Evolutionary conservation across 2,329 filamentous ascomycete genomes (phyloP).

Genomic region (Gyromitra esculenta): DNA sequence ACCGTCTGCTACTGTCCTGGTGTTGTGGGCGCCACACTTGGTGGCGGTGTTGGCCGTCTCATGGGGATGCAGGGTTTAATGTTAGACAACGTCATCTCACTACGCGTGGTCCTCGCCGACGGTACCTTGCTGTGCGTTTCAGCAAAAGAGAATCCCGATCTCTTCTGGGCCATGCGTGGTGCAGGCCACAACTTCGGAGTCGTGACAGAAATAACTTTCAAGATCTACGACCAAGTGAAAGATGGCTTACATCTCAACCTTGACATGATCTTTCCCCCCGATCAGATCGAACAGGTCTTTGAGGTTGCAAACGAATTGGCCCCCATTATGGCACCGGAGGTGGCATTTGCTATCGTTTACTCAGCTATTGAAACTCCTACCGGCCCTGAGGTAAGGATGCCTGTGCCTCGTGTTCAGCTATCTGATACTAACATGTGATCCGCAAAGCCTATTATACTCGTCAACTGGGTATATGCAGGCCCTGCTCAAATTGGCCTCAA

Average conservation of each 20-base stretch:
- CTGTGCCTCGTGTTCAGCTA: background rate
- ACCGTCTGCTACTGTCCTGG: conserved; percentile 54
- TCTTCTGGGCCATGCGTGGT: conserved; percentile 69
- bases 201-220: conserved; percentile 64
- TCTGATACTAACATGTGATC: background rate
- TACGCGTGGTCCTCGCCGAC: conserved; percentile 62
- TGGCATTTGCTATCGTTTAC: conserved; percentile 3
- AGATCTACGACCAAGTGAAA: conserved; percentile 62
- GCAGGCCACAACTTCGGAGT: conserved; percentile 71
- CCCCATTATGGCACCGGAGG: conserved; percentile 6
- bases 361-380: background rate
- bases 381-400: background rate
- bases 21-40: conserved; percentile 55
- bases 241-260: conserved; percentile 4
- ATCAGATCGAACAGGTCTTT: conserved; percentile 30
- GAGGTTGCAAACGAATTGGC: conserved; percentile 21
- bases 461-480: background rate
- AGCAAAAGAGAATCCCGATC: conserved; percentile 64
- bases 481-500: background rate
- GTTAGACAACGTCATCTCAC: conserved; percentile 61
- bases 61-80: conserved; percentile 57
- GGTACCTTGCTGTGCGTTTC: conserved; percentile 62
- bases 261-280: conserved; percentile 23
- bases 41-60: conserved; percentile 56
- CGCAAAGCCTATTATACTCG: background rate